Evolutionary conservation across 2,329 filamentous ascomycete species (phyloP).

Genomic region (Thielaviopsis euricoi): DNA sequence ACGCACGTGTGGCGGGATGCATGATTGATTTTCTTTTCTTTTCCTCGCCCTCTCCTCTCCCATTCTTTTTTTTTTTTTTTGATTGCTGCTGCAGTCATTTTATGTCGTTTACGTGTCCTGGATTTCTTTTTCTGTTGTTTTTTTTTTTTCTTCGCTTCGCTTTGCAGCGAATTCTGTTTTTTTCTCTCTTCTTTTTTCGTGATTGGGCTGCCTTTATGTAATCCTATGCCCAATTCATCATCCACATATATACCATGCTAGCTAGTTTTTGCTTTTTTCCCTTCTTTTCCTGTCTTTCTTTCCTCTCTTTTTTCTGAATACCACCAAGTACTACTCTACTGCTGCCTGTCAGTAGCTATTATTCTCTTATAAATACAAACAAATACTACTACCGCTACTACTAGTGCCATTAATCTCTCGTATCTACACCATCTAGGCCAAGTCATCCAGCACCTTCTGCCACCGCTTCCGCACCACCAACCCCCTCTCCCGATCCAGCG

Average conservation of each 20-base stretch:
- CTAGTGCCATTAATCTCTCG: background rate
- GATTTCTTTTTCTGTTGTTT: no score
- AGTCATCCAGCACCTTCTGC: constrained; percentile 20
- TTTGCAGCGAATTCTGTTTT: background rate
- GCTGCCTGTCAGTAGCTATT: no score
- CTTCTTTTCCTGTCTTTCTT: background rate
- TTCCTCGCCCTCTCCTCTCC: background rate
- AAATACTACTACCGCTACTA: background rate
- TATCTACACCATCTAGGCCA: constrained; percentile 13
- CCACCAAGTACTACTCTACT: background rate
- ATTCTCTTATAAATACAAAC: background rate
- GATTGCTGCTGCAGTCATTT: background rate
- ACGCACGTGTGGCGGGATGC: constrained; percentile 32
- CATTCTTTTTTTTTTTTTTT: background rate
- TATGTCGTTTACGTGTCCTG: background rate
- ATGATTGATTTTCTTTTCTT: background rate
- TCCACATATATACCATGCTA: background rate
- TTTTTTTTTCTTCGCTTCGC: background rate
- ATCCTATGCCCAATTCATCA: background rate
- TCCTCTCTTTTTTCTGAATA: background rate
- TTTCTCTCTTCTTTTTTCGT: background rate
- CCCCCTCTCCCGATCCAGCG: constrained; percentile 26
- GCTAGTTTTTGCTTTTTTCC: no score
- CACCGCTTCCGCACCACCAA: constrained; percentile 29
- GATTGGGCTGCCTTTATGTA: background rate